These are phyloP conservation scores for Boletus rex-veris DNA, from an alignment of 768 basidiomycete species.

Conservation along the genomic window DNA sequence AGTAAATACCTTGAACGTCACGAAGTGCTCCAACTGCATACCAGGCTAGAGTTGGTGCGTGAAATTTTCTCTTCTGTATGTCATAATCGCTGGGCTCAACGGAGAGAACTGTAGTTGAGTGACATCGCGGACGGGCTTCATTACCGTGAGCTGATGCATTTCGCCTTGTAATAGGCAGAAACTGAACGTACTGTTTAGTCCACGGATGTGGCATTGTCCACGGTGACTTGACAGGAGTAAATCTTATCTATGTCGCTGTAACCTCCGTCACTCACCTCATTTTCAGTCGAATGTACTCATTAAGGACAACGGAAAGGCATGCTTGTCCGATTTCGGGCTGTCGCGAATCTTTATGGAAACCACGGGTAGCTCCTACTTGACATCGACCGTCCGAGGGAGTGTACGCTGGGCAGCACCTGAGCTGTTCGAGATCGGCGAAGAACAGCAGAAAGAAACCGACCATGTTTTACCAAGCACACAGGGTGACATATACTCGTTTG, in stretches of 20 bases:
- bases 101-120: slow-evolving; percentile 5
- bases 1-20: slow-evolving; percentile 20
- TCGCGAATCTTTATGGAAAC: slow-evolving; percentile 28
- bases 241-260: neutral
- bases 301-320: slow-evolving; percentile 28
- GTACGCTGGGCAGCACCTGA: slow-evolving; percentile 47
- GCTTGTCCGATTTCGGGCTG: slow-evolving; percentile 38
- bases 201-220: slow-evolving; percentile 35
- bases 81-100: neutral
- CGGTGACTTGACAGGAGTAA: slow-evolving; percentile 45
- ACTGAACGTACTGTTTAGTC: slow-evolving; percentile 8
- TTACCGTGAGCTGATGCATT: slow-evolving; percentile 13
- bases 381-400: slow-evolving; percentile 40
- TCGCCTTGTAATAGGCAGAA: neutral
- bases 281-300: slow-evolving; percentile 36
- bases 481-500: slow-evolving; percentile 45
- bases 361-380: slow-evolving; percentile 21
- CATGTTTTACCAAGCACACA: slow-evolving; percentile 6
- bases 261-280: neutral
- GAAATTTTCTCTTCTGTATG: neutral
- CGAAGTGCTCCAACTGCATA: slow-evolving; percentile 2
- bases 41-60: slow-evolving; percentile 18
- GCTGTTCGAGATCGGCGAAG: slow-evolving; percentile 33
- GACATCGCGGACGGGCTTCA: slow-evolving; percentile 21
- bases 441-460: slow-evolving; percentile 19